These are phyloP conservation scores for Orbilia brochopaga DNA, from an alignment of 2,329 filamentous ascomycete genomes.

Conservation along the genomic window DNA sequence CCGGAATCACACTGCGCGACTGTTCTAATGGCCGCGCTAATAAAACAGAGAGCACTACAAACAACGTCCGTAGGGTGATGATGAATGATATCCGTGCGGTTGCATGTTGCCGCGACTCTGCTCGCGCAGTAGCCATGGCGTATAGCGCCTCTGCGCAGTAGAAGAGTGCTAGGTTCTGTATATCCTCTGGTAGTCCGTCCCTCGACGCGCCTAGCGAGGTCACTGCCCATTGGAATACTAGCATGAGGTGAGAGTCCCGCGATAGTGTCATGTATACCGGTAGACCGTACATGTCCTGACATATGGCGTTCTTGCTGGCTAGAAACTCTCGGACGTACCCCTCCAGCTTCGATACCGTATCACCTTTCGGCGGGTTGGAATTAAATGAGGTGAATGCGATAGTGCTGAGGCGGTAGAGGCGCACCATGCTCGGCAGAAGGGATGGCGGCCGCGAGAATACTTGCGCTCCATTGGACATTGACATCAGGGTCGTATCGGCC, in stretches of 20 bases:
- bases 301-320: slow-evolving; percentile 1
- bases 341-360: slow-evolving; percentile 9
- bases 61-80: slow-evolving; percentile 20
- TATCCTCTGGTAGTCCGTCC: slow-evolving; percentile 2
- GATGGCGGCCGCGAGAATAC: neutral
- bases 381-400: slow-evolving; percentile 40
- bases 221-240: slow-evolving; percentile 38
- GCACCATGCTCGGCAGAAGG: slow-evolving; percentile 14
- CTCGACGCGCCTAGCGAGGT: slow-evolving; percentile 14
- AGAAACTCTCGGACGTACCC: slow-evolving; percentile 16
- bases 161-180: slow-evolving; percentile 12
- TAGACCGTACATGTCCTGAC: neutral
- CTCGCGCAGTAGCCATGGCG: neutral
- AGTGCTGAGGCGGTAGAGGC: slow-evolving; percentile 25
- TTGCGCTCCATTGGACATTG: no score
- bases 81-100: slow-evolving; percentile 28
- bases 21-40: slow-evolving; percentile 1
- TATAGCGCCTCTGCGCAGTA: slow-evolving; percentile 17
- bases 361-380: slow-evolving; percentile 20
- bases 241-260: slow-evolving; percentile 24
- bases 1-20: neutral
- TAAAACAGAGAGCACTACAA: slow-evolving; percentile 19
- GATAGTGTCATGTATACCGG: slow-evolving; percentile 25
- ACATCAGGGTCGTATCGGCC: neutral
- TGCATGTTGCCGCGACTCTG: neutral